Conservation (phyloP, 2,329 filamentous ascomycete genomes). For the Pezicula carpinea region DNA sequence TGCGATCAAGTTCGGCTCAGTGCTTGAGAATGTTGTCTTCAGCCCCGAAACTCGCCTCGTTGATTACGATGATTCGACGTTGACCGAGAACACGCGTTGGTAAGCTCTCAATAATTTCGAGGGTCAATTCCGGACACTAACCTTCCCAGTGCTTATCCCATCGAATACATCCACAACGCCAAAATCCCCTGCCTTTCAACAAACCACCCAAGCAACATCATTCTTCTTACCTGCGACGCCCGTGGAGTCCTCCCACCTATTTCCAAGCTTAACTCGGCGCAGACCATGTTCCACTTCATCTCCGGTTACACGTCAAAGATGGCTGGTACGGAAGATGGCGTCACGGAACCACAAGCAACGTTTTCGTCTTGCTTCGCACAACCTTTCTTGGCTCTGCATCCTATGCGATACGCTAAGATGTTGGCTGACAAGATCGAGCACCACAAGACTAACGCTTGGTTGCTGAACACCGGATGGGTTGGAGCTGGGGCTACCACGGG, state of each 20-base stretch:
- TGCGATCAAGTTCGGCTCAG: slow-evolving; percentile 94
- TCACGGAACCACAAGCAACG: slow-evolving; percentile 95
- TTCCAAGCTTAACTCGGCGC: slow-evolving; percentile 88
- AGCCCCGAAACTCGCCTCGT: slow-evolving; percentile 83
- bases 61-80: slow-evolving; percentile 90
- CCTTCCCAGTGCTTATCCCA: slow-evolving; percentile 72
- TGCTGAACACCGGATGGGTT: slow-evolving; percentile 98
- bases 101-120: slow-evolving; percentile 19
- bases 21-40: slow-evolving; percentile 98
- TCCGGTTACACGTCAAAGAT: slow-evolving; percentile 99
- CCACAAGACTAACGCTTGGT: slow-evolving; percentile 95
- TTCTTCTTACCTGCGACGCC: slow-evolving; percentile 96
- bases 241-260: slow-evolving; percentile 96
- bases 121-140: slow-evolving; percentile 6
- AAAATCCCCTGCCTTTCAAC: slow-evolving; percentile 93
- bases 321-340: slow-evolving; percentile 96
- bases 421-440: slow-evolving; percentile 94
- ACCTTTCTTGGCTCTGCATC: slow-evolving; percentile 97
- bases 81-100: slow-evolving; percentile 97
- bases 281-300: slow-evolving; percentile 99
- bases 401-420: slow-evolving; percentile 99
- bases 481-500: slow-evolving; percentile 86
- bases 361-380: slow-evolving; percentile 99
- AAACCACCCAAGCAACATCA: slow-evolving; percentile 93
- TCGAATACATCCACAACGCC: slow-evolving; percentile 98